These are phyloP conservation scores for Globisporangium camurandrum DNA, from an alignment of 352 stramenopile species.

Conservation along the genomic window DNA sequence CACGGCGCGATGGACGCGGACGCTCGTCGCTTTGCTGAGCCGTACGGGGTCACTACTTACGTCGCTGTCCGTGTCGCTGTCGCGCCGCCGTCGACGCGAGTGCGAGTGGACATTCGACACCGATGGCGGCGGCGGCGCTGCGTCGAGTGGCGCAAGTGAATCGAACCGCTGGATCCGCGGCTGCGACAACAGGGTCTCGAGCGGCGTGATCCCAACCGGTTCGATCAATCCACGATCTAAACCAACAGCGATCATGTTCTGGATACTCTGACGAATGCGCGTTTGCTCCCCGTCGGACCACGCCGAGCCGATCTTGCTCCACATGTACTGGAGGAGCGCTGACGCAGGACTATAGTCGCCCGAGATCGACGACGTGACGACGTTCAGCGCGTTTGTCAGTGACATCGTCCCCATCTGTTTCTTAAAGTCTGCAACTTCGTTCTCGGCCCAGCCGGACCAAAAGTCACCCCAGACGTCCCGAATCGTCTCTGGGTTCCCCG, in stretches of 20 bases:
- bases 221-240: slow-evolving; percentile 74
- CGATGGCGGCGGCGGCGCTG: slow-evolving; percentile 20
- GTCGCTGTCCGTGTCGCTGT: slow-evolving; percentile 46
- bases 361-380: slow-evolving; percentile 73
- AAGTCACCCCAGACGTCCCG: slow-evolving; percentile 81
- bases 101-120: slow-evolving; percentile 53
- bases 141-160: slow-evolving; percentile 56
- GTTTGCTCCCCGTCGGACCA: slow-evolving; percentile 83
- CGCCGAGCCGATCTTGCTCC: slow-evolving; percentile 70
- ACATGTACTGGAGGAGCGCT: slow-evolving; percentile 73
- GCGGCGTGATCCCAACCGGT: slow-evolving; percentile 42
- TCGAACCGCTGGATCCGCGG: slow-evolving; percentile 59
- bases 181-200: slow-evolving; percentile 70
- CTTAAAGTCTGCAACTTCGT: slow-evolving; percentile 76
- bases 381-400: slow-evolving; percentile 60
- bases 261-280: slow-evolving; percentile 74
- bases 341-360: slow-evolving; percentile 72
- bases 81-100: slow-evolving; percentile 39
- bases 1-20: slow-evolving; percentile 75
- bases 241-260: slow-evolving; percentile 81
- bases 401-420: slow-evolving; percentile 72
- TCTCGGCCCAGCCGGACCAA: slow-evolving; percentile 80
- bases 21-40: slow-evolving; percentile 42
- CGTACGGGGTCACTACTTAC: slow-evolving; percentile 39
- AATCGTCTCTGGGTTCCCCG: slow-evolving; percentile 75